Percentiles rank a stretch among this genome's conserved stretches.
phyloP scores from a whole-genome alignment of 2,329 filamentous ascomycete species.

The Thelonectria blattea region DNA sequence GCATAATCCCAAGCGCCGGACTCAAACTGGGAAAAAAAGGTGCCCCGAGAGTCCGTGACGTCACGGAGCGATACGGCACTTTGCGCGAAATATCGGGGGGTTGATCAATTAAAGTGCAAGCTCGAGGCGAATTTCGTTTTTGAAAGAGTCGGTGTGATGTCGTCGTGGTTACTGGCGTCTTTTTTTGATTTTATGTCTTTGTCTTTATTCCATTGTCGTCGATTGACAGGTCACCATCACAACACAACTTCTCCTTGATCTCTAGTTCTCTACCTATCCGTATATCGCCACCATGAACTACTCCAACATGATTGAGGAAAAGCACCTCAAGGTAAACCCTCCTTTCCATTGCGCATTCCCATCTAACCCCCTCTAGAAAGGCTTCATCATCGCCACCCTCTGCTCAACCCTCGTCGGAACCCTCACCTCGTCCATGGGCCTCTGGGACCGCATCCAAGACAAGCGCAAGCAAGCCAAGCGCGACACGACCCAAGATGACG shows the following conservation, averaged over 20 bases:
- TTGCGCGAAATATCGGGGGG: neutral
- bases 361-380: slow-evolving; percentile 26
- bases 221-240: neutral
- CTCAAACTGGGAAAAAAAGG: too few species aligned
- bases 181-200: too few species aligned
- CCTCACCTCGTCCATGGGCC: slow-evolving; percentile 37
- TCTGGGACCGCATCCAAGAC: slow-evolving; percentile 36
- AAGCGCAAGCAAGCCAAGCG: slow-evolving; percentile 30
- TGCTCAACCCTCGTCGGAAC: slow-evolving; percentile 37
- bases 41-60: too few species aligned
- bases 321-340: slow-evolving; percentile 31
- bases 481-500: slow-evolving; percentile 35
- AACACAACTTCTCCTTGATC: neutral
- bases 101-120: too few species aligned
- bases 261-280: neutral
- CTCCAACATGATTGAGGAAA: slow-evolving; percentile 37
- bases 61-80: too few species aligned
- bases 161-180: too few species aligned
- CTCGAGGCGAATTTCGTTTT: too few species aligned
- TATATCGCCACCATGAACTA: slow-evolving; percentile 27
- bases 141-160: neutral
- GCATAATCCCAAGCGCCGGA: too few species aligned
- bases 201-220: too few species aligned
- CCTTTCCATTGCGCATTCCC: neutral
- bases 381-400: slow-evolving; percentile 35